These are phyloP conservation scores for Cucurbita pepo DNA, from an alignment of 306 rosid genomes.

Conservation along the genomic window DNA sequence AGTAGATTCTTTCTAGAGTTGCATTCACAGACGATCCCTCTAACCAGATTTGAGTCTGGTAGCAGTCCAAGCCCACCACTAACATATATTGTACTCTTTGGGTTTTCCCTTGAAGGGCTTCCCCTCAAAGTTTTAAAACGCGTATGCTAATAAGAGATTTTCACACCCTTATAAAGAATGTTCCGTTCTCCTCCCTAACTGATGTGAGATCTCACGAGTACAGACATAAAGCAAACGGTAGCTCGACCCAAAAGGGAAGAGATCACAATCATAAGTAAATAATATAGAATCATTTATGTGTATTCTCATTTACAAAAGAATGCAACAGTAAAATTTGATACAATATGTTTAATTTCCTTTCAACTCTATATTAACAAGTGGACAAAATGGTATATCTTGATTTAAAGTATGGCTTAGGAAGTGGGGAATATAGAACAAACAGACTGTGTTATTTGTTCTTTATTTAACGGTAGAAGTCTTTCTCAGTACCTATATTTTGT, in stretches of 20 bases:
- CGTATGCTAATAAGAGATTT: too few relatives aligned
- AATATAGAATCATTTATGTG: slow-evolving; percentile 15
- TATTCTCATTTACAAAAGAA: slow-evolving; percentile 41
- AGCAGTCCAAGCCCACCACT: too few relatives aligned
- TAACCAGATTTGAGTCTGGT: too few relatives aligned
- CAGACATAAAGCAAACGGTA: too few relatives aligned
- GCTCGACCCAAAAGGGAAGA: neutral
- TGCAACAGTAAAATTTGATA: slow-evolving; percentile 12
- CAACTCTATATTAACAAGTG: neutral
- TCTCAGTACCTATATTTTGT: slow-evolving; percentile 19
- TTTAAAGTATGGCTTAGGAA: neutral
- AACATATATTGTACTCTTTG: too few relatives aligned
- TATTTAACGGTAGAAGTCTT: slow-evolving; percentile 45
- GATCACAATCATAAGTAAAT: neutral
- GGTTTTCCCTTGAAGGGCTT: too few relatives aligned
- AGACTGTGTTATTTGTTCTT: slow-evolving; percentile 45
- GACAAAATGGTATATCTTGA: neutral
- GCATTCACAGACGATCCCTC: neutral
- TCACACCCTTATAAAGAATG: too few relatives aligned
- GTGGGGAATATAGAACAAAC: neutral
- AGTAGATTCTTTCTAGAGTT: neutral
- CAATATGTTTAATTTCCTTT: neutral
- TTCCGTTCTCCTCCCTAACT: too few relatives aligned
- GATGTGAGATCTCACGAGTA: too few relatives aligned
- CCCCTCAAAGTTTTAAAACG: too few relatives aligned